These are phyloP conservation scores for Melastoma candidum DNA, from an alignment of 441 rosid genomes.

Conservation along the genomic window DNA sequence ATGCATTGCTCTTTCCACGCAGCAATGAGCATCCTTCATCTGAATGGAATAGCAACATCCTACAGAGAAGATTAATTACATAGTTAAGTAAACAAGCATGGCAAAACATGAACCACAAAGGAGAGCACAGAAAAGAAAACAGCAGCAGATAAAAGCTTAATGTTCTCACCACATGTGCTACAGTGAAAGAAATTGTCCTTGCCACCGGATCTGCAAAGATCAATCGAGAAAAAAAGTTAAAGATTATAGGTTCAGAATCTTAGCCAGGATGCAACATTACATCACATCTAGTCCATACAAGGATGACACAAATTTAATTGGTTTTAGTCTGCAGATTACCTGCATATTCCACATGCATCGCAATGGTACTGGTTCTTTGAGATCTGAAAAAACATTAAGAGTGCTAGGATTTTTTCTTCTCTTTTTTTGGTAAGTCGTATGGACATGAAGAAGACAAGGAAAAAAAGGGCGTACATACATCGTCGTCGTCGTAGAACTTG, in stretches of 20 bases:
- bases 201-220: slow-evolving; percentile 57
- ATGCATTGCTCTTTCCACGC: slow-evolving; percentile 9
- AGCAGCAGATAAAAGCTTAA: too few relatives aligned
- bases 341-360: slow-evolving; percentile 60
- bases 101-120: too few relatives aligned
- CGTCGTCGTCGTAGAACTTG: slow-evolving; percentile 55
- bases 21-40: slow-evolving; percentile 6
- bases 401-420: background rate
- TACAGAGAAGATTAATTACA: background rate
- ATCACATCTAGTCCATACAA: slow-evolving; percentile 1
- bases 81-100: too few relatives aligned
- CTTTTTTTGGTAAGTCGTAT: background rate
- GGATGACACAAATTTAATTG: too few relatives aligned
- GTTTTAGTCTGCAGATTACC: slow-evolving; percentile 23
- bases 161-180: slow-evolving; percentile 46
- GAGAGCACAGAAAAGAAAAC: too few relatives aligned
- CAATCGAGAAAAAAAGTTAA: slow-evolving; percentile 10
- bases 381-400: slow-evolving; percentile 22
- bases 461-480: slow-evolving; percentile 24
- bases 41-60: slow-evolving; percentile 7
- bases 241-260: background rate
- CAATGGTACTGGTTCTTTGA: slow-evolving; percentile 64
- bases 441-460: background rate
- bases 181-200: slow-evolving; percentile 67
- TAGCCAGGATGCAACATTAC: background rate